phyloP scores from a whole-genome alignment of 2,329 filamentous ascomycete species.

The Fusarium sp. region DNA sequence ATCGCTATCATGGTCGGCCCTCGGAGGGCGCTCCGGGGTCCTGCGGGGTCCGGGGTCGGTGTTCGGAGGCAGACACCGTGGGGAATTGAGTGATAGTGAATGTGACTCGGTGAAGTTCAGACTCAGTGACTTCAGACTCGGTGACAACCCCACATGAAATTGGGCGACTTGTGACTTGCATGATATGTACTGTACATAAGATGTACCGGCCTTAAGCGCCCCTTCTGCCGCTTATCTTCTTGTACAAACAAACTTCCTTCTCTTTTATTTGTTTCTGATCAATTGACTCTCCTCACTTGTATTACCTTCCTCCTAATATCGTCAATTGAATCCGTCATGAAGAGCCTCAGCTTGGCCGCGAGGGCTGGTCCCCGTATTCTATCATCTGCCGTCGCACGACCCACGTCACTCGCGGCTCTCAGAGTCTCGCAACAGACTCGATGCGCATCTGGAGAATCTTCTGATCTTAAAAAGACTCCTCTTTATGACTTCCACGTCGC shows the following conservation, averaged over 20 bases:
- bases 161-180: conserved; percentile 31
- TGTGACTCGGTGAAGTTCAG: conserved; percentile 16
- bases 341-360: conserved; percentile 50
- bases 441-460: conserved; percentile 48
- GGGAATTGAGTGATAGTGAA: conserved; percentile 15
- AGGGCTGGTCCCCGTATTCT: conserved; percentile 51
- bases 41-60: conserved; percentile 34
- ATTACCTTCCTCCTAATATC: conserved; percentile 12
- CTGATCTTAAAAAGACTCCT: conserved; percentile 72
- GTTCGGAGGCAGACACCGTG: conserved; percentile 39
- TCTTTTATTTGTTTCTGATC: conserved; percentile 21
- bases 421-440: conserved; percentile 44
- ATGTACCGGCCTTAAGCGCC: conserved; percentile 25
- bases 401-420: conserved; percentile 41
- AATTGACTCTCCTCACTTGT: conserved; percentile 33
- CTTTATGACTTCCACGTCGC: conserved; percentile 83
- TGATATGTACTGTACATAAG: conserved; percentile 20
- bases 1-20: conserved; percentile 15
- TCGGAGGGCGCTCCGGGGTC: conserved; percentile 41
- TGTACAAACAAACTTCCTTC: conserved; percentile 12
- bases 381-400: conserved; percentile 35
- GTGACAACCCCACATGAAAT: conserved; percentile 20
- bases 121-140: conserved; percentile 23
- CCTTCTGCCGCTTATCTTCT: conserved; percentile 27
- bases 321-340: conserved; percentile 50